Evolutionary conservation across 176 grass and related monocot genomes (phyloP), one percentile per base, ranked within the genome.

Genomic region (Microstegium vimineum): DNA sequence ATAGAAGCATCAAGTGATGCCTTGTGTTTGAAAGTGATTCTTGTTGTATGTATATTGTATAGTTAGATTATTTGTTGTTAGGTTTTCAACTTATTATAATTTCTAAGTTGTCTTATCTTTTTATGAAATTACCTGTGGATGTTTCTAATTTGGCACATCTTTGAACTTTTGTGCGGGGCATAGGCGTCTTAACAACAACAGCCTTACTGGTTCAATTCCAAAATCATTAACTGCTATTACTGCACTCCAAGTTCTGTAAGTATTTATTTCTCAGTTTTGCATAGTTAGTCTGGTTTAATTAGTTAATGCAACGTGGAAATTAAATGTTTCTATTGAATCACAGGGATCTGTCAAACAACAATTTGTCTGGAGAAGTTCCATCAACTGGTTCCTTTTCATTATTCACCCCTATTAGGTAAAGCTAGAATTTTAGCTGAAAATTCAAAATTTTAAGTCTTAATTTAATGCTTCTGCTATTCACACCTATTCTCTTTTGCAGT

Each of bases 161-260:
- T 67, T 73, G 23, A 28, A 31, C 59, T 49, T 65, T 71, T 86
- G 10, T 72, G 61, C 65, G 15, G 81, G 57, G 69, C 71, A 81
- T 81, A 97, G 94, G 56, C 90, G 94, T 83, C 94, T 97, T 82
- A 97, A 97, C 86, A 97, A 97, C 78, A 97, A 97, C 81, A 97
- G 88, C 57, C 94, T 97, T 77, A 83, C 90, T 6, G 94, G 90
- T 80, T 33, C 54, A 37, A 97, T 97, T 79, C 94, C 90, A 65
- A 89, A 89, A 85, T 93, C 88, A 35, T 83, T 97, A 89, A 97
- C 90, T 71, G 87, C 82, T 66, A 97, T 93, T 60, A 91, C 77
- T 83, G 88, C 94, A 0, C 94, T 97, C 81, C 94, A 97, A 93
- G 94, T 97, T 84, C 81, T 97, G 94, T 97, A 91, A 85, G 94